These are phyloP conservation scores for Aspergillus homomorphus DNA, from an alignment of 495 filamentous ascomycete species.

Conservation along the genomic window DNA sequence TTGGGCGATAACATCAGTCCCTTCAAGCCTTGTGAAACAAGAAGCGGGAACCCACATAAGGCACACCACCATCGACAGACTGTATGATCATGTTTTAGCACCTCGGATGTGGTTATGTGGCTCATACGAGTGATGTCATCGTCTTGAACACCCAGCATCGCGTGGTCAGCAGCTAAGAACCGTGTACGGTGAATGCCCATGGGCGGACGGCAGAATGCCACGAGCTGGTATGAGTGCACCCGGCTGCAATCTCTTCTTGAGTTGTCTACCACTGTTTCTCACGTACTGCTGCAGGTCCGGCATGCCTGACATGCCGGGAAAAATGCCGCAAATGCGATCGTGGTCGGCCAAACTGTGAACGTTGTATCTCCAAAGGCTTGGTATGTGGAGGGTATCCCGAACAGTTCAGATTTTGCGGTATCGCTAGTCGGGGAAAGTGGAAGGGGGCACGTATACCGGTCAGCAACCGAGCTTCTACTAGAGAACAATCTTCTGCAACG, in stretches of 20 bases:
- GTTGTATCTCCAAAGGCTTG: conserved; percentile 29
- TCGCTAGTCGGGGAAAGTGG: conserved; percentile 40
- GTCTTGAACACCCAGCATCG: background rate
- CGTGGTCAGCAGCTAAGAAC: background rate
- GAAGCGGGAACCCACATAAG: background rate
- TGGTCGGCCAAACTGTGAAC: conserved; percentile 24
- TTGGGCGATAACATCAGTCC: background rate
- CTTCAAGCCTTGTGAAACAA: background rate
- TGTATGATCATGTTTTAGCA: background rate
- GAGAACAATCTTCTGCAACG: background rate
- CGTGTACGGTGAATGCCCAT: background rate
- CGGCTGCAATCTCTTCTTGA: no score
- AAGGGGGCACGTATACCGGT: conserved; percentile 25
- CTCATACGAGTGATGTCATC: conserved; percentile 2
- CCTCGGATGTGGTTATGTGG: background rate
- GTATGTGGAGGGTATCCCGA: conserved; percentile 40
- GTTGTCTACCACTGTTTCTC: background rate
- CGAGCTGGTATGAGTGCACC: background rate
- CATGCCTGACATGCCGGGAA: conserved; percentile 33
- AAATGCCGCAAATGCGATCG: conserved; percentile 36
- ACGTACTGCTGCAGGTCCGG: conserved; percentile 18
- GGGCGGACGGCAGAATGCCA: conserved; percentile 3
- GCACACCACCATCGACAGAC: background rate
- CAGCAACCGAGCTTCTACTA: background rate
- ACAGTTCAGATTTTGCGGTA: conserved; percentile 39